A percentile compares a stretch with the other conserved stretches of the same genome.
These are phyloP conservation scores for Candida easanensis DNA, from an alignment of 805 yeast genomes.

Conservation along the genomic window DNA sequence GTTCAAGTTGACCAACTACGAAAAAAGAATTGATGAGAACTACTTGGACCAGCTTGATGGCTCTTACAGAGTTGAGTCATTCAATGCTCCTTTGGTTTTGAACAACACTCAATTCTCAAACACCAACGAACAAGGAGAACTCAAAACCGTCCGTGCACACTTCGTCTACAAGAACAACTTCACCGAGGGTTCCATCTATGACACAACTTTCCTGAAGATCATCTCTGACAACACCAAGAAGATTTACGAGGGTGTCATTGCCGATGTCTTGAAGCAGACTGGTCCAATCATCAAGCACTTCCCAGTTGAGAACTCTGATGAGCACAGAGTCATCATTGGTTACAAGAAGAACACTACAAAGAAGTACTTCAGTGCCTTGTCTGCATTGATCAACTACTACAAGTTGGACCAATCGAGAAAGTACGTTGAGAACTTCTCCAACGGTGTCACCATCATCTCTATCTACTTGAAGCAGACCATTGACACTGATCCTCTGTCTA, in stretches of 20 bases:
- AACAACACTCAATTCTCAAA: slow-evolving; percentile 31
- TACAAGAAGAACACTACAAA: slow-evolving; percentile 82
- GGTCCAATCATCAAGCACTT: slow-evolving; percentile 93
- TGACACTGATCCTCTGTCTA: slow-evolving; percentile 57
- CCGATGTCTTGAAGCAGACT: slow-evolving; percentile 57
- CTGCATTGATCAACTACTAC: slow-evolving; percentile 85
- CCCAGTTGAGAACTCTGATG: slow-evolving; percentile 75
- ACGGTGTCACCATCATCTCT: slow-evolving; percentile 83
- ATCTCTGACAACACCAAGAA: slow-evolving; percentile 78
- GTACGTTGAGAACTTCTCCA: slow-evolving; percentile 90
- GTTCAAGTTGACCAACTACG: slow-evolving; percentile 50
- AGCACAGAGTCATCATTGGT: slow-evolving; percentile 85
- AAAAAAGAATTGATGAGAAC: slow-evolving; percentile 74
- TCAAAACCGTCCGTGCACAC: slow-evolving; percentile 61
- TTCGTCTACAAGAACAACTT: slow-evolving; percentile 80
- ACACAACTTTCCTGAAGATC: slow-evolving; percentile 70
- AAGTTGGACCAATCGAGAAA: slow-evolving; percentile 81
- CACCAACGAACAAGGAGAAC: slow-evolving; percentile 21
- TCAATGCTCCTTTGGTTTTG: slow-evolving; percentile 58
- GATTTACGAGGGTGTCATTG: slow-evolving; percentile 70
- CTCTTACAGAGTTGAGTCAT: slow-evolving; percentile 73
- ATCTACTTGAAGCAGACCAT: slow-evolving; percentile 71
- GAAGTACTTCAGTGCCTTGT: slow-evolving; percentile 81
- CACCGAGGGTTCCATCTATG: slow-evolving; percentile 57
- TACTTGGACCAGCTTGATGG: slow-evolving; percentile 58